Percentiles rank a stretch among this genome's conserved stretches.
Evolutionary conservation across 306 rosid genomes (phyloP).

Genomic region (Cyamopsis tetragonoloba): DNA sequence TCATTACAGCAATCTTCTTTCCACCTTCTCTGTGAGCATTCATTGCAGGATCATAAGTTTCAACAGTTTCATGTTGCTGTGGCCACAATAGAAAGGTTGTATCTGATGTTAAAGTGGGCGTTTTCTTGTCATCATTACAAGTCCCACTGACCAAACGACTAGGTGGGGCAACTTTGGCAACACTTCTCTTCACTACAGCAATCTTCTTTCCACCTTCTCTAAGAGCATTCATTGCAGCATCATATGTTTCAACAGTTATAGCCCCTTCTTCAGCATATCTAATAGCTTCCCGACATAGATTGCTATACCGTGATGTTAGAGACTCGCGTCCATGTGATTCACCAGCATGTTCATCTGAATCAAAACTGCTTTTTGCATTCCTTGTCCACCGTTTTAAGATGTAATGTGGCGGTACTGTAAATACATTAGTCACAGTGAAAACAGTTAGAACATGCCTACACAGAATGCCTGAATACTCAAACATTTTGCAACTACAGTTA

Average conservation of each 20-base stretch:
- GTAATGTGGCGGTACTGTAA: slow-evolving; percentile 80
- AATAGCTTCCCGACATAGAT: slow-evolving; percentile 78
- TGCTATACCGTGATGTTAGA: slow-evolving; percentile 61
- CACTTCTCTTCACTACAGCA: slow-evolving; percentile 57
- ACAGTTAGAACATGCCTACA: slow-evolving; percentile 96
- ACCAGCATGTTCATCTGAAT: slow-evolving; percentile 52
- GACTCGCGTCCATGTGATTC: slow-evolving; percentile 61
- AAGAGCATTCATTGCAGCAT: slow-evolving; percentile 65
- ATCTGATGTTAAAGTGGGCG: slow-evolving; percentile 52
- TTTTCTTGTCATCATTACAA: slow-evolving; percentile 56
- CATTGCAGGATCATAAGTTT: no score
- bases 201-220: slow-evolving; percentile 77
- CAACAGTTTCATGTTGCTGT: slow-evolving; percentile 70
- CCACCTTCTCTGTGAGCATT: no score
- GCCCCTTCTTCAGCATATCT: slow-evolving; percentile 96
- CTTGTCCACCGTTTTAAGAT: slow-evolving; percentile 95
- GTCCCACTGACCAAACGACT: slow-evolving; percentile 42
- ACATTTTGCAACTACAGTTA: slow-evolving; percentile 89
- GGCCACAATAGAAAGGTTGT: slow-evolving; percentile 89
- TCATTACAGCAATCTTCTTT: no score
- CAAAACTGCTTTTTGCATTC: slow-evolving; percentile 63
- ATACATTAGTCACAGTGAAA: slow-evolving; percentile 87
- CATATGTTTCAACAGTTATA: slow-evolving; percentile 68
- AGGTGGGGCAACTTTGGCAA: slow-evolving; percentile 71
- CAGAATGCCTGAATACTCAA: slow-evolving; percentile 92